Evolutionary conservation across 805 yeast species (phyloP).

Genomic region (Nakazawaea populi): DNA sequence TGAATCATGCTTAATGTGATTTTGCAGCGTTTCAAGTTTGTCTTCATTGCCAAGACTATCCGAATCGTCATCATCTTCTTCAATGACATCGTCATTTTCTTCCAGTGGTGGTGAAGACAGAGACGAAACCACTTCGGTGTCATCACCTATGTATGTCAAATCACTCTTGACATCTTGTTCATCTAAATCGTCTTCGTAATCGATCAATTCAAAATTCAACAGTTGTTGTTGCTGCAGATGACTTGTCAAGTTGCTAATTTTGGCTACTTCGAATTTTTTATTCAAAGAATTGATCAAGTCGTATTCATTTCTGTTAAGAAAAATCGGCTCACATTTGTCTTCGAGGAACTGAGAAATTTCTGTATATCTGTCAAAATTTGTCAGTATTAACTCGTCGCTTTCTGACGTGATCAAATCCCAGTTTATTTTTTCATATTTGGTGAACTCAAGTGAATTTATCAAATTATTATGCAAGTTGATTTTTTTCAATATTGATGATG

Average conservation of each 20-base stretch:
- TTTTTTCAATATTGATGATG: constrained; percentile 32
- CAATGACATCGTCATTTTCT: neutral
- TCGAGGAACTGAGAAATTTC: neutral
- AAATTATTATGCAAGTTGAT: constrained; percentile 47
- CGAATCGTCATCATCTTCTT: neutral
- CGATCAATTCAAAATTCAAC: constrained; percentile 21
- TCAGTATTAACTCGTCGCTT: neutral
- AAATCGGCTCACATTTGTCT: constrained; percentile 18
- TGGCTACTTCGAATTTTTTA: neutral
- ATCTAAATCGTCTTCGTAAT: constrained; percentile 18
- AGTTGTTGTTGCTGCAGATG: neutral
- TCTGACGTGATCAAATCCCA: constrained; percentile 26
- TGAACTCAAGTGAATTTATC: constrained; percentile 45
- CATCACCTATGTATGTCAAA: constrained; percentile 9
- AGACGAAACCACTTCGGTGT: neutral
- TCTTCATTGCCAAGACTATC: no score
- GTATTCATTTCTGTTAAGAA: constrained; percentile 27
- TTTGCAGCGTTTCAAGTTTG: neutral
- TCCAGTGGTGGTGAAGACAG: neutral
- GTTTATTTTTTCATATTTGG: constrained; percentile 46
- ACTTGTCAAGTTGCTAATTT: neutral
- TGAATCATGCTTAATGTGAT: neutral
- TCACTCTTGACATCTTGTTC: constrained; percentile 6
- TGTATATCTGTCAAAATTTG: neutral
- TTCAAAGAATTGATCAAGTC: constrained; percentile 19